Percentiles rank a stretch among this genome's conserved stretches.
Evolutionary conservation across 2,329 filamentous ascomycete genomes (phyloP).

Genomic region (Pyricularia sp.): DNA sequence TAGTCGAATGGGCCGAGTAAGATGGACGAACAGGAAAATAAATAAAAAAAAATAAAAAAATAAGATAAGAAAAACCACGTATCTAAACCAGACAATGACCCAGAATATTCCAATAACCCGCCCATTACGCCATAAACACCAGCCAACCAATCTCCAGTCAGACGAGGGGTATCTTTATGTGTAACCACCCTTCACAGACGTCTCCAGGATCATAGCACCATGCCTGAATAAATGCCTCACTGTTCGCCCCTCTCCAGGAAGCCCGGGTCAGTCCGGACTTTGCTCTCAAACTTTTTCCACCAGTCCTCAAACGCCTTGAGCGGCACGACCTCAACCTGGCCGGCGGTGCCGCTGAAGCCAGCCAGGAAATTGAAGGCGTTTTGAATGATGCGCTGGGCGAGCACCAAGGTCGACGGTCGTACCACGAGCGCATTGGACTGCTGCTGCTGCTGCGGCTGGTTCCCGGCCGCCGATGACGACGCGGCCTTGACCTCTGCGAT

Average conservation of each 20-base stretch:
- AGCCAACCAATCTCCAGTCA: not conserved
- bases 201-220: not conserved
- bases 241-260: slow-evolving; percentile 59
- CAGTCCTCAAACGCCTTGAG: slow-evolving; percentile 90
- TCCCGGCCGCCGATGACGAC: slow-evolving; percentile 14
- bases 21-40: not conserved
- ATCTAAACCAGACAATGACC: not conserved
- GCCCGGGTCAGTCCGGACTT: slow-evolving; percentile 70
- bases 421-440: not conserved
- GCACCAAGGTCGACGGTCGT: slow-evolving; percentile 44
- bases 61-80: not conserved
- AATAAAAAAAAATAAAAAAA: not conserved
- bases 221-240: not conserved
- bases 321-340: slow-evolving; percentile 71
- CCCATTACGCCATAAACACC: not conserved
- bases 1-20: not conserved
- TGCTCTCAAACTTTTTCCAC: slow-evolving; percentile 93
- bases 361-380: slow-evolving; percentile 96
- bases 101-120: not conserved
- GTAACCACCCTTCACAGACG: not conserved
- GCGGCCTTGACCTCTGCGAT: slow-evolving; percentile 43
- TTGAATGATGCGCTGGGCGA: slow-evolving; percentile 88
- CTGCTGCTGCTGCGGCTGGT: slow-evolving; percentile 25
- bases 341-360: slow-evolving; percentile 58
- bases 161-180: not conserved